These are phyloP conservation scores for Mrakia frigida DNA, from an alignment of 768 basidiomycete genomes.

Conservation along the genomic window DNA sequence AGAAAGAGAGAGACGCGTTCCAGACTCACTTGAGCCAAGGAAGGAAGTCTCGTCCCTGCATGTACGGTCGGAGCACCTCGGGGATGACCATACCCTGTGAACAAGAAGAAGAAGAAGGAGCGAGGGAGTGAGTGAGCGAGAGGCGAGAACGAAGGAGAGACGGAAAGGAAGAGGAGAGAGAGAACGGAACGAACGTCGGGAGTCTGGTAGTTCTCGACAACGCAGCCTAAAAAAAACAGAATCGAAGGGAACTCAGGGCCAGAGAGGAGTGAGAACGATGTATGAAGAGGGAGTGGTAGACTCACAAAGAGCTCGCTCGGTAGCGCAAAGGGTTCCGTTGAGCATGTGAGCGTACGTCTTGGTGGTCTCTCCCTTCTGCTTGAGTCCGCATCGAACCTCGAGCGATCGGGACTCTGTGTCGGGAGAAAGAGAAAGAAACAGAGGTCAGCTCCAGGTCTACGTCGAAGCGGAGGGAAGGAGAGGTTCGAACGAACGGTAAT, in stretches of 20 bases:
- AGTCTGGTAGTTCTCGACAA: constrained; percentile 99
- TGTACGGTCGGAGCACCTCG: constrained; percentile 83
- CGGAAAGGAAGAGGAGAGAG: constrained; percentile 28
- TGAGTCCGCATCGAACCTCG: constrained; percentile 89
- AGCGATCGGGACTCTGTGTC: constrained; percentile 77
- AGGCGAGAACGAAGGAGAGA: not conserved
- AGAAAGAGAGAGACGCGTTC: not conserved
- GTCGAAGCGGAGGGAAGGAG: not conserved
- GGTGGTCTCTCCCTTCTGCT: constrained; percentile 78
- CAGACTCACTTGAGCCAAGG: constrained; percentile 56
- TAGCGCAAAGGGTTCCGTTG: constrained; percentile 95
- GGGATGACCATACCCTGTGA: constrained; percentile 81
- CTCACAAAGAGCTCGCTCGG: constrained; percentile 81
- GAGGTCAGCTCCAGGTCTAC: not conserved
- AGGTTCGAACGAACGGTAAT: constrained; percentile 76
- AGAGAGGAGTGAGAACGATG: too few species aligned
- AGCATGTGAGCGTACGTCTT: constrained; percentile 98
- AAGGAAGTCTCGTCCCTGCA: constrained; percentile 89
- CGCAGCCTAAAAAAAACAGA: constrained; percentile 53
- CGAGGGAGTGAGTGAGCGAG: not conserved
- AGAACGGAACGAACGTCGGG: constrained; percentile 73
- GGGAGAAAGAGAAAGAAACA: not conserved
- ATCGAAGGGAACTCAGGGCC: too few species aligned
- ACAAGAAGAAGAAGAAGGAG: constrained; percentile 2
- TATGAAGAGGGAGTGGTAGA: too few species aligned